phyloP scores from a whole-genome alignment of 2,329 filamentous ascomycete species.

The Cadophora sp. region DNA sequence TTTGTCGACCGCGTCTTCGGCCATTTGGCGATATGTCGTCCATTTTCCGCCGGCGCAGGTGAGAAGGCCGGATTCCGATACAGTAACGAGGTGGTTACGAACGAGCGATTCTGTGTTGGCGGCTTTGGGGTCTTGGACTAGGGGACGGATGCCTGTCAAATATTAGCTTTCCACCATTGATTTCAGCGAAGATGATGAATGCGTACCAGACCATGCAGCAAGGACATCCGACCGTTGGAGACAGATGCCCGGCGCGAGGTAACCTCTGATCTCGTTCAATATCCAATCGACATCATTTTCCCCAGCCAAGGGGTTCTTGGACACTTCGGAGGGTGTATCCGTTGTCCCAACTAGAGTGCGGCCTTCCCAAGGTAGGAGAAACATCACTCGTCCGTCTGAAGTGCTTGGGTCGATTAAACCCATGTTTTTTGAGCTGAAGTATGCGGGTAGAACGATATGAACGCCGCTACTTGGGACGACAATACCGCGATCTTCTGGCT shows the following conservation, averaged over 20 bases:
- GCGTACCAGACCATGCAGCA: not conserved
- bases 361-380: conserved; percentile 1
- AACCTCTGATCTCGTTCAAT: conserved; percentile 7
- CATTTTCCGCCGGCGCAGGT: conserved; percentile 1
- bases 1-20: conserved; percentile 1
- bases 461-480: conserved; percentile 7
- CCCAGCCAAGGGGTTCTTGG: not conserved
- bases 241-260: not conserved
- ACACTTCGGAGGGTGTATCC: not conserved
- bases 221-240: not conserved
- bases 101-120: conserved; percentile 4
- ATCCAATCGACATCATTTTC: conserved; percentile 8
- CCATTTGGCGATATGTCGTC: conserved; percentile 7
- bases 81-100: not conserved
- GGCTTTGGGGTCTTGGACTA: not conserved
- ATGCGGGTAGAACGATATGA: not conserved
- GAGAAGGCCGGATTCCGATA: not conserved
- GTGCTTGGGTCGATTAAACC: not conserved
- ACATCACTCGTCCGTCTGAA: not conserved
- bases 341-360: not conserved
- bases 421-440: conserved; percentile 6
- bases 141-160: not conserved
- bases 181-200: not conserved
- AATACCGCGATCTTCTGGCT: not conserved
- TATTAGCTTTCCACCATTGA: not conserved